Evolutionary conservation across 805 yeast genomes (phyloP).

Genomic region (Saturnispora sekii): DNA sequence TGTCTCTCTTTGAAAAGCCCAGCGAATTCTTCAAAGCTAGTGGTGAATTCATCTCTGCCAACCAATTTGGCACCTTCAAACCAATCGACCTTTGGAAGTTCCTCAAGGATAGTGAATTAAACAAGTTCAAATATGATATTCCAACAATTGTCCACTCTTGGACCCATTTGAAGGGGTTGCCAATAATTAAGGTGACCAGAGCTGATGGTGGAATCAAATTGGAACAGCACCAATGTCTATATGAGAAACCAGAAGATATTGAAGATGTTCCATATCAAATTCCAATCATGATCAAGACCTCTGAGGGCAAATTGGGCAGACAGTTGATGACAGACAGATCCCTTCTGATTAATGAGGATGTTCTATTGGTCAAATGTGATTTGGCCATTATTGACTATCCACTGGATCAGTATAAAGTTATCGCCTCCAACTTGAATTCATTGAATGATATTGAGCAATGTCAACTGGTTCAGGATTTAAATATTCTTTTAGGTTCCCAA

Average conservation of each 20-base stretch:
- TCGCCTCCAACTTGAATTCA: conserved; percentile 19
- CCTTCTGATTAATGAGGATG: conserved; percentile 16
- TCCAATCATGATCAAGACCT: conserved; percentile 40
- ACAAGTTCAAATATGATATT: conserved; percentile 32
- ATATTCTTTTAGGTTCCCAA: conserved; percentile 28
- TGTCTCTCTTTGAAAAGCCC: conserved; percentile 31
- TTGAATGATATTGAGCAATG: conserved; percentile 27
- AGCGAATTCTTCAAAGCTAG: conserved; percentile 26
- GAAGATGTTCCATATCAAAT: conserved; percentile 56
- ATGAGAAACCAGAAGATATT: conserved; percentile 21
- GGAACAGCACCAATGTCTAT: conserved; percentile 32
- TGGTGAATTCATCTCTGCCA: conserved; percentile 29
- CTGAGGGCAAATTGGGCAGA: conserved; percentile 29
- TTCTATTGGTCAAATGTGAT: conserved; percentile 34
- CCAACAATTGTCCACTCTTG: conserved; percentile 47
- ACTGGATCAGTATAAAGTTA: conserved; percentile 15
- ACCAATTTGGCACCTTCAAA: conserved; percentile 33
- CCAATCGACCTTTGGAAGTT: conserved; percentile 46
- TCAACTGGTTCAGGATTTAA: conserved; percentile 32
- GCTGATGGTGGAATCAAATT: conserved; percentile 29
- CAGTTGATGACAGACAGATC: conserved; percentile 36
- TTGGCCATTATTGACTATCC: conserved; percentile 42
- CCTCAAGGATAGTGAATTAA: conserved; percentile 21
- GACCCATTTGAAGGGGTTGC: conserved; percentile 55
- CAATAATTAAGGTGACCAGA: conserved; percentile 43